phyloP scores from a whole-genome alignment of 2,329 filamentous ascomycete species.

The Pseudogymnoascus sp. region DNA sequence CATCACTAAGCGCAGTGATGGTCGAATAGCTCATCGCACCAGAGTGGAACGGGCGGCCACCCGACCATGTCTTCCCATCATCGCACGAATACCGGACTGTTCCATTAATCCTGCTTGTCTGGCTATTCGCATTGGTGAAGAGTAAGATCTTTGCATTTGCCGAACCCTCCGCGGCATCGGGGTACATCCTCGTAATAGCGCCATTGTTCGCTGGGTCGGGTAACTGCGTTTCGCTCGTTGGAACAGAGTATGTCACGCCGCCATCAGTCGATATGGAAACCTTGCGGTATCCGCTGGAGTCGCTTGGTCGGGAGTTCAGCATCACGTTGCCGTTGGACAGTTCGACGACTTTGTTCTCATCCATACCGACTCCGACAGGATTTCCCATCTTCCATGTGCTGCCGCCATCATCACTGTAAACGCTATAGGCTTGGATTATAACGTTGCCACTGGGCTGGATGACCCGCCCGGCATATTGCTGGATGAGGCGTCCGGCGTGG shows the following conservation, averaged over 20 bases:
- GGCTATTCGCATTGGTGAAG: neutral
- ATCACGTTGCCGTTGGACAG: slow-evolving; percentile 1
- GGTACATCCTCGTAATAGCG: neutral
- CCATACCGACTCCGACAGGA: neutral
- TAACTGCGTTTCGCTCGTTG: neutral
- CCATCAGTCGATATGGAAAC: neutral
- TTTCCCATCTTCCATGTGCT: neutral
- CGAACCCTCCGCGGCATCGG: neutral
- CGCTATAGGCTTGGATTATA: neutral
- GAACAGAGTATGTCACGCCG: neutral
- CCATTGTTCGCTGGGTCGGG: neutral
- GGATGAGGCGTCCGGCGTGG: neutral
- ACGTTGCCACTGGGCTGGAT: neutral
- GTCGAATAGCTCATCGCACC: neutral
- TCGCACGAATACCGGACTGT: slow-evolving; percentile 1
- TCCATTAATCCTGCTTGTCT: neutral
- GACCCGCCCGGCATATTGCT: neutral
- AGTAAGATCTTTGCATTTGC: neutral
- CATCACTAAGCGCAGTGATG: neutral
- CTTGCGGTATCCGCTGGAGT: neutral
- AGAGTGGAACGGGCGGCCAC: neutral
- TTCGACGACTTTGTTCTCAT: slow-evolving; percentile 4
- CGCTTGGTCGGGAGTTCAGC: neutral
- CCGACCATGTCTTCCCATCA: slow-evolving; percentile 1
- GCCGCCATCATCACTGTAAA: neutral